Percentiles rank a stretch among this genome's conserved stretches.
Evolutionary conservation across 176 grass and related monocot species (phyloP).

Genomic region (Rhipidocladum racemiflorum): DNA sequence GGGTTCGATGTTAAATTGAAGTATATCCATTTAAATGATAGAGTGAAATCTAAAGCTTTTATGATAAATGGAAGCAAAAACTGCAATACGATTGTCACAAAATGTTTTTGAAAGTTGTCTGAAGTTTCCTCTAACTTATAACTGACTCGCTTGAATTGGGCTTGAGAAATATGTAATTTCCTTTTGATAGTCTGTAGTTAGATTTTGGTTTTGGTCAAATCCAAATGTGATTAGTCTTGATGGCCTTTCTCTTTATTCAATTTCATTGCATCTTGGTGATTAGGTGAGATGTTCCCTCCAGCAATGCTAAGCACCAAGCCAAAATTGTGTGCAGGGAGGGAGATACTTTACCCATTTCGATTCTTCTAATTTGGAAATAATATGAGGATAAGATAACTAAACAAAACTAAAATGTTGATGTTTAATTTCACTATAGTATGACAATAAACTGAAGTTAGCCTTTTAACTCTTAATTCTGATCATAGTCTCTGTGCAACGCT

Average conservation of each 20-base stretch:
- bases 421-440: background rate
- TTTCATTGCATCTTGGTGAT: slow-evolving; percentile 30
- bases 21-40: background rate
- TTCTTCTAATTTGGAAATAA: slow-evolving; percentile 3
- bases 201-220: slow-evolving; percentile 22
- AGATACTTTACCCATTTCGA: slow-evolving; percentile 44
- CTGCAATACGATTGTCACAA: background rate
- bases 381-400: background rate
- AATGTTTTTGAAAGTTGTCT: background rate
- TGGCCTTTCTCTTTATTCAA: slow-evolving; percentile 31
- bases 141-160: background rate
- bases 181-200: slow-evolving; percentile 2
- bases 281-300: slow-evolving; percentile 49
- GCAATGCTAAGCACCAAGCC: slow-evolving; percentile 40
- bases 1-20: background rate
- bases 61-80: background rate
- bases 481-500: slow-evolving; percentile 81
- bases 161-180: background rate
- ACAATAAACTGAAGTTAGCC: background rate
- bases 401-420: background rate
- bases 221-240: slow-evolving; percentile 29
- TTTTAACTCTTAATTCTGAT: background rate
- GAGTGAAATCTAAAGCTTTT: background rate
- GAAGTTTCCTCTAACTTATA: slow-evolving; percentile 2
- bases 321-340: slow-evolving; percentile 27